Evolutionary conservation across 176 grass and related monocot species (phyloP).

Genomic region (Bolboschoenus planiculmis): DNA sequence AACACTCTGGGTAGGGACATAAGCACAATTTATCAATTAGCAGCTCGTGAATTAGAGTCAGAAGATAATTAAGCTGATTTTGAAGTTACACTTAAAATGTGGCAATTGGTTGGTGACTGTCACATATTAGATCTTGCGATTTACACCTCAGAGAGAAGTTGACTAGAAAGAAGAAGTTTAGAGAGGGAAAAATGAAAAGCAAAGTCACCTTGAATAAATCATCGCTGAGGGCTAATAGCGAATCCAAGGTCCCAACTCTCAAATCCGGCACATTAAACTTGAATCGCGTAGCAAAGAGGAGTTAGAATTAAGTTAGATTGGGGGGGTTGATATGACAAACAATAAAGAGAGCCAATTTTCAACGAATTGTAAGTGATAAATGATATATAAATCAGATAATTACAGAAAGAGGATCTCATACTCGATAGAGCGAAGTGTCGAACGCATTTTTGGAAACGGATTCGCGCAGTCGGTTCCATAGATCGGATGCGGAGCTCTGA

Average conservation of each 20-base stretch:
- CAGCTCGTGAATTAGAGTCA: too few species aligned
- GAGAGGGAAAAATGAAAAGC: neutral
- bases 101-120: too few species aligned
- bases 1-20: too few species aligned
- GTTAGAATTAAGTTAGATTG: too few species aligned
- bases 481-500: slow-evolving; percentile 32
- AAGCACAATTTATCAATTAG: too few species aligned
- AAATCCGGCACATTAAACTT: slow-evolving; percentile 82
- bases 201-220: slow-evolving; percentile 71
- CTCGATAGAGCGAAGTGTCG: slow-evolving; percentile 90
- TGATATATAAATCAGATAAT: neutral
- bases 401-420: slow-evolving; percentile 11
- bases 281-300: too few species aligned
- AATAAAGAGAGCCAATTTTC: too few species aligned
- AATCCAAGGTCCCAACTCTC: slow-evolving; percentile 87
- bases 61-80: too few species aligned
- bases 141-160: too few species aligned
- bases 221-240: slow-evolving; percentile 93
- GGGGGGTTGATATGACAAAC: too few species aligned
- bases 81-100: too few species aligned
- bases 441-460: slow-evolving; percentile 74
- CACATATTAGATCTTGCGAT: neutral
- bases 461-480: slow-evolving; percentile 68
- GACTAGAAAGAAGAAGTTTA: neutral
- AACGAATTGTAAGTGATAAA: too few species aligned